Percentiles rank a stretch among this genome's conserved stretches.
Evolutionary conservation across 2,329 filamentous ascomycete genomes (phyloP).

Genomic region (Colletotrichum neosansevieriae): DNA sequence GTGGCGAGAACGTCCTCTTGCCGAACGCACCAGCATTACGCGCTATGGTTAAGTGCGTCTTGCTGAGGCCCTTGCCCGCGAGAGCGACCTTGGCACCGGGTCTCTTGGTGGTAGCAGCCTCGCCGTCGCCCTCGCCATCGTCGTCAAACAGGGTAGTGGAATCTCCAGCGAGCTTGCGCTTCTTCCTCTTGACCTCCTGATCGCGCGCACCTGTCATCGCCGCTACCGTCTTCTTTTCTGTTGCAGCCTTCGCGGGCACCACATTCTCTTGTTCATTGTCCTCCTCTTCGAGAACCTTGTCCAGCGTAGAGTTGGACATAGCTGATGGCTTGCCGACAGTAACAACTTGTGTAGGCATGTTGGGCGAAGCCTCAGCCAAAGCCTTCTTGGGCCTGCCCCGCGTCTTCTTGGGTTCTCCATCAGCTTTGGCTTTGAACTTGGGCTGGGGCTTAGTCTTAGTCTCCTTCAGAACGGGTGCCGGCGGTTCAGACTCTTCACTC

Average conservation of each 20-base stretch:
- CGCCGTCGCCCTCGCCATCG: conserved; percentile 57
- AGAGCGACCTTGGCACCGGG: conserved; percentile 50
- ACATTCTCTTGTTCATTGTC: conserved; percentile 44
- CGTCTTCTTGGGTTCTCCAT: conserved; percentile 48
- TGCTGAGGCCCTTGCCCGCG: conserved; percentile 42
- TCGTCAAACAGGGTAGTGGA: conserved; percentile 78
- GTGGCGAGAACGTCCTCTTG: conserved; percentile 72
- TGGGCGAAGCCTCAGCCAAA: conserved; percentile 59
- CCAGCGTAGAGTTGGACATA: conserved; percentile 52
- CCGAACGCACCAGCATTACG: conserved; percentile 60
- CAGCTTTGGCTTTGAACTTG: conserved; percentile 43
- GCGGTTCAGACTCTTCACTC: conserved; percentile 26
- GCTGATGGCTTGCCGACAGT: conserved; percentile 43
- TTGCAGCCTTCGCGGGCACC: conserved; percentile 47
- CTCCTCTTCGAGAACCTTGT: conserved; percentile 55
- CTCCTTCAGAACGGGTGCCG: conserved; percentile 40
- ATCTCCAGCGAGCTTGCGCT: conserved; percentile 76
- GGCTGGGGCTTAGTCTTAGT: conserved; percentile 29
- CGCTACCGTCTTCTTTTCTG: conserved; percentile 30
- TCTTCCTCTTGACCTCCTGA: conserved; percentile 71
- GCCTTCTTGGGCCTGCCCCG: conserved; percentile 62
- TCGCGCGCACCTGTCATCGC: conserved; percentile 48
- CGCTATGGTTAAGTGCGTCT: conserved; percentile 54
- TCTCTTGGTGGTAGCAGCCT: conserved; percentile 44
- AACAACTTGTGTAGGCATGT: conserved; percentile 49